A percentile compares a stretch with the other conserved stretches of the same genome.
Conservation (phyloP, 2,329 filamentous ascomycete genomes). For the Elsinoe ampelina region DNA sequence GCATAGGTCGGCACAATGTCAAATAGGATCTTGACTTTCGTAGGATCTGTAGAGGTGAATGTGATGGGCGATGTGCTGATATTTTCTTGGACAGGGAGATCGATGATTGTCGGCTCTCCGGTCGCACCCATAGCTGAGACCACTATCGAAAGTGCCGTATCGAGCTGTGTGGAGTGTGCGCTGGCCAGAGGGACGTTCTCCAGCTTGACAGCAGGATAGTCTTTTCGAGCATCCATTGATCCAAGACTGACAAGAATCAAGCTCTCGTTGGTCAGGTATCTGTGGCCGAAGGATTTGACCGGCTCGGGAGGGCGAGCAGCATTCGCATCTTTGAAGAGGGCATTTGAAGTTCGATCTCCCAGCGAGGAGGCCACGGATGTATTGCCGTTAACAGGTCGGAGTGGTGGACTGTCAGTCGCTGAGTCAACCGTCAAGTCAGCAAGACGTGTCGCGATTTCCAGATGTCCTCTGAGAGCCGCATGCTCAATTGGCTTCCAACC, state of each 20-base stretch:
- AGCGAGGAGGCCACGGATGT: slow-evolving; percentile 43
- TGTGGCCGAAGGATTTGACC: slow-evolving; percentile 90
- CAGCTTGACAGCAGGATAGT: slow-evolving; percentile 68
- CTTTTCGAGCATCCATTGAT: slow-evolving; percentile 87
- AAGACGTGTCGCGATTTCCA: slow-evolving; percentile 66
- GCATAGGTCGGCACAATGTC: slow-evolving; percentile 95
- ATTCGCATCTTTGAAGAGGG: slow-evolving; percentile 30
- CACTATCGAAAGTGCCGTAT: slow-evolving; percentile 86
- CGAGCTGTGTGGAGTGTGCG: slow-evolving; percentile 85
- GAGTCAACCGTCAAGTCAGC: slow-evolving; percentile 43
- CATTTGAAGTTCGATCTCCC: slow-evolving; percentile 35
- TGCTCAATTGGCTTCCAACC: slow-evolving; percentile 95
- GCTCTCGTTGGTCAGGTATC: slow-evolving; percentile 81
- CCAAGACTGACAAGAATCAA: slow-evolving; percentile 88
- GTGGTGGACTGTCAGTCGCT: slow-evolving; percentile 23
- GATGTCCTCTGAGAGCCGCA: slow-evolving; percentile 78
- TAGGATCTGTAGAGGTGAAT: slow-evolving; percentile 69
- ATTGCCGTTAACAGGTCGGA: slow-evolving; percentile 15
- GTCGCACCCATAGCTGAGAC: slow-evolving; percentile 76
- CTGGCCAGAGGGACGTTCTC: slow-evolving; percentile 80
- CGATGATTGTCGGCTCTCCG: slow-evolving; percentile 81
- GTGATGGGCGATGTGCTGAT: slow-evolving; percentile 88
- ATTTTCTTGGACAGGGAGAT: slow-evolving; percentile 87
- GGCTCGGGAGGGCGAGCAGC: slow-evolving; percentile 52
- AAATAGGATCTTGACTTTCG: slow-evolving; percentile 81